A percentile compares a stretch with the other conserved stretches of the same genome.
phyloP scores from a whole-genome alignment of 768 basidiomycete genomes.

The Boletus reticuloceps region DNA sequence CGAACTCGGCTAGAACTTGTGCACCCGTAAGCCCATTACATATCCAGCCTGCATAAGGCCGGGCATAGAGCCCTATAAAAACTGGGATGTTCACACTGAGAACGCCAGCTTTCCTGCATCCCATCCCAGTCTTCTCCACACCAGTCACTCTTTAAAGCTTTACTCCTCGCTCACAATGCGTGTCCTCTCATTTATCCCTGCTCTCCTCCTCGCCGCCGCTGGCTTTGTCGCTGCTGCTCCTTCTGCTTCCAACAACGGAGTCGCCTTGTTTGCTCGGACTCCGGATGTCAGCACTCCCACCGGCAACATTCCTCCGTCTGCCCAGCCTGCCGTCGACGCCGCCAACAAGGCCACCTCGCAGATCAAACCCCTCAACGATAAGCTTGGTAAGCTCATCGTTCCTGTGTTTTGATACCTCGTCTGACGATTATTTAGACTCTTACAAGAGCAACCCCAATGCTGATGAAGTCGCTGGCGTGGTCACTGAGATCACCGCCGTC shows the following conservation, averaged over 20 bases:
- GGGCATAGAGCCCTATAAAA: constrained; percentile 3
- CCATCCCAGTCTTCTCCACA: not conserved
- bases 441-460: not conserved
- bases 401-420: not conserved
- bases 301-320: too few species aligned
- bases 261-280: not conserved
- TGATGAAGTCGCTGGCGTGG: not conserved
- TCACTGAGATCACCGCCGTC: not conserved
- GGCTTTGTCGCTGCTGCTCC: constrained; percentile 20
- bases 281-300: too few species aligned
- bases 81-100: not conserved
- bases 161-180: constrained; percentile 19
- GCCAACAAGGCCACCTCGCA: not conserved
- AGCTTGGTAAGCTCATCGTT: constrained; percentile 1
- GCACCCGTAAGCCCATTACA: too few species aligned
- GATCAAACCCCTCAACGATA: not conserved
- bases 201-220: constrained; percentile 13
- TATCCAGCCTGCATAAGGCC: too few species aligned
- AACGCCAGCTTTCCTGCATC: not conserved
- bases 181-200: constrained; percentile 24
- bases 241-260: not conserved
- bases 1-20: too few species aligned
- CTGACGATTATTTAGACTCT: too few species aligned
- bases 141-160: constrained; percentile 11
- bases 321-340: not conserved